Conservation (phyloP, 2,329 filamentous ascomycete genomes). For the Epichloe elymi region DNA sequence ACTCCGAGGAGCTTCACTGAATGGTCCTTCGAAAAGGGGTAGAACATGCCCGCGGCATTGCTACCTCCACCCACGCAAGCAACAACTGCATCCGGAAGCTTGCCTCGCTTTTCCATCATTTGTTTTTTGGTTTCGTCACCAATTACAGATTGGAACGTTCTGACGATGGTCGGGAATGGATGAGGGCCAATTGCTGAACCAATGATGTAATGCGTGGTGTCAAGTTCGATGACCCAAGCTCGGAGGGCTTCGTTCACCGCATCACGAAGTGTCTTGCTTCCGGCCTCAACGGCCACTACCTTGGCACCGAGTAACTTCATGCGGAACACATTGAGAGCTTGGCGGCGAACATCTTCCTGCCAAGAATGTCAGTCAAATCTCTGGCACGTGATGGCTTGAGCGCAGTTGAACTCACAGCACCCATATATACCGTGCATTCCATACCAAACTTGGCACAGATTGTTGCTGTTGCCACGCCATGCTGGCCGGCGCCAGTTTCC, state of each 20-base stretch:
- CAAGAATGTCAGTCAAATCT: slow-evolving; percentile 11
- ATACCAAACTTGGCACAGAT: slow-evolving; percentile 97
- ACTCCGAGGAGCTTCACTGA: slow-evolving; percentile 84
- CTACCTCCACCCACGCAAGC: slow-evolving; percentile 92
- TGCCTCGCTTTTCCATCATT: slow-evolving; percentile 71
- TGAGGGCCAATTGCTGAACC: slow-evolving; percentile 95
- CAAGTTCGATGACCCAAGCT: slow-evolving; percentile 83
- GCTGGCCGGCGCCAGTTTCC: slow-evolving; percentile 93
- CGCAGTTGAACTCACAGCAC: slow-evolving; percentile 40
- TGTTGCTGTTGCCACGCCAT: slow-evolving; percentile 93
- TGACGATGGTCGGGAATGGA: slow-evolving; percentile 93
- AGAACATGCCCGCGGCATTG: slow-evolving; percentile 97
- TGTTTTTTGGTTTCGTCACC: slow-evolving; percentile 92
- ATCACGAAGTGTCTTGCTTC: slow-evolving; percentile 68
- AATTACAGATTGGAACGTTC: slow-evolving; percentile 95
- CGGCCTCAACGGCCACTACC: slow-evolving; percentile 86
- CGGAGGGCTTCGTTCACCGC: slow-evolving; percentile 93
- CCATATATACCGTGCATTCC: slow-evolving; percentile 98
- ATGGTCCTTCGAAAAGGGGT: slow-evolving; percentile 77
- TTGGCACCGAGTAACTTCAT: slow-evolving; percentile 92
- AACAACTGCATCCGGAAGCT: slow-evolving; percentile 89
- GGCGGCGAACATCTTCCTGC: slow-evolving; percentile 79
- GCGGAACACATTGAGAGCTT: slow-evolving; percentile 95
- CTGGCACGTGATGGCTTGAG: not conserved
- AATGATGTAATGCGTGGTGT: slow-evolving; percentile 96